Conservation (phyloP, 2,329 filamentous ascomycete genomes). For the Chrysoporthe cubensis region DNA sequence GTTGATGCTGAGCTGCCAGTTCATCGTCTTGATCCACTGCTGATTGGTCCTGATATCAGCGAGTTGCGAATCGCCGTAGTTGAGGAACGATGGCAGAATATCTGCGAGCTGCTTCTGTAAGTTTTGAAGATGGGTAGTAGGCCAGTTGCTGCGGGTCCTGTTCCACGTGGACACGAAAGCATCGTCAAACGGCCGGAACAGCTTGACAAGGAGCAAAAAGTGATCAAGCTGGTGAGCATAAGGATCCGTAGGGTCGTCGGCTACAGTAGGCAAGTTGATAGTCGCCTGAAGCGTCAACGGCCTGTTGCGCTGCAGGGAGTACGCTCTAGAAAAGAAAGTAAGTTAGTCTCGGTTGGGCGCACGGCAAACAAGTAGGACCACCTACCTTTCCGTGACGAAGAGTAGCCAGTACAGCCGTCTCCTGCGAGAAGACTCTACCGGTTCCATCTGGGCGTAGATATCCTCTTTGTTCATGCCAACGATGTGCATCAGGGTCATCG, state of each 20-base stretch:
- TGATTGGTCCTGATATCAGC: slow-evolving; percentile 62
- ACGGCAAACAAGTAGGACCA: slow-evolving; percentile 5
- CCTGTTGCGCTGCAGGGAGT: slow-evolving; percentile 71
- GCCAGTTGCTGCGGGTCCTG: slow-evolving; percentile 62
- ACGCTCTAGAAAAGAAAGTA: slow-evolving; percentile 54
- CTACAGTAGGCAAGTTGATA: slow-evolving; percentile 66
- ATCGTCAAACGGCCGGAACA: slow-evolving; percentile 71
- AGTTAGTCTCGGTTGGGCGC: slow-evolving; percentile 29
- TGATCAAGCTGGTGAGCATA: slow-evolving; percentile 56
- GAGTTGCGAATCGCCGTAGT: slow-evolving; percentile 55
- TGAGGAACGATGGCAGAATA: slow-evolving; percentile 55
- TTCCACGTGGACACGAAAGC: slow-evolving; percentile 68
- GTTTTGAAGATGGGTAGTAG: slow-evolving; percentile 57
- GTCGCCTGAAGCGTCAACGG: slow-evolving; percentile 72
- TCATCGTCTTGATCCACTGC: slow-evolving; percentile 66
- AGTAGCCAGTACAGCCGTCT: slow-evolving; percentile 75
- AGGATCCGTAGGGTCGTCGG: slow-evolving; percentile 63
- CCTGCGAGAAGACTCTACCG: slow-evolving; percentile 63
- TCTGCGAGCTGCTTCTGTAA: slow-evolving; percentile 67
- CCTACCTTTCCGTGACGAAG: slow-evolving; percentile 70
- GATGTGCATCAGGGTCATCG: slow-evolving; percentile 70
- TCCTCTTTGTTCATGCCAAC: slow-evolving; percentile 65
- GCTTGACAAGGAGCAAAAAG: slow-evolving; percentile 63
- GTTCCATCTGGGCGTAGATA: slow-evolving; percentile 62
- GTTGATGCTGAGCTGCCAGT: slow-evolving; percentile 64